A percentile compares a stretch with the other conserved stretches of the same genome.
Evolutionary conservation across 2,329 filamentous ascomycete genomes (phyloP).

Genomic region (Pseudogymnoascus sp.): DNA sequence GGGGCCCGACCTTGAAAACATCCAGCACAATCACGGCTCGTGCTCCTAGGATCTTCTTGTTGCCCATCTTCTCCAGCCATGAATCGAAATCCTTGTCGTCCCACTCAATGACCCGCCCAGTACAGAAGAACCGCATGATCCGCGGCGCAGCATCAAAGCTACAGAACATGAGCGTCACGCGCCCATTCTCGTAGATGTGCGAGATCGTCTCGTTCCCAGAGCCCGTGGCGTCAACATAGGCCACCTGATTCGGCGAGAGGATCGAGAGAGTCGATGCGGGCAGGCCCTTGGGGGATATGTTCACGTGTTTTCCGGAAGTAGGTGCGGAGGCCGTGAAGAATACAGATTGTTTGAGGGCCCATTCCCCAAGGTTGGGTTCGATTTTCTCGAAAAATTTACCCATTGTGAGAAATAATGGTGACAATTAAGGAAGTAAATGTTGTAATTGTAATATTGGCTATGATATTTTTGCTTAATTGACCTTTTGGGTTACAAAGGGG

Average conservation of each 20-base stretch:
- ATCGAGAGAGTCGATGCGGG: slow-evolving; percentile 53
- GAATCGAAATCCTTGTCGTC: slow-evolving; percentile 41
- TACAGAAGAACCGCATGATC: slow-evolving; percentile 58
- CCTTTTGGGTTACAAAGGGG: background rate
- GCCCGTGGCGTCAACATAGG: slow-evolving; percentile 67
- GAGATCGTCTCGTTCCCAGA: slow-evolving; percentile 69
- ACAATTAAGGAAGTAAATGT: background rate
- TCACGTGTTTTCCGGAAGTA: slow-evolving; percentile 59
- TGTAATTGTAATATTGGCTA: background rate
- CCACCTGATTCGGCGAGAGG: slow-evolving; percentile 45
- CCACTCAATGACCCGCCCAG: slow-evolving; percentile 50
- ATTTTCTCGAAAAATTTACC: slow-evolving; percentile 50
- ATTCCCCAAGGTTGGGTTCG: slow-evolving; percentile 46
- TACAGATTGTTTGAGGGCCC: slow-evolving; percentile 59
- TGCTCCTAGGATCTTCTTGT: slow-evolving; percentile 38
- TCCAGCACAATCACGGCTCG: slow-evolving; percentile 53
- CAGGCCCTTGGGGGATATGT: slow-evolving; percentile 70
- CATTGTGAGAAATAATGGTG: slow-evolving; percentile 34
- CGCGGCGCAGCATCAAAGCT: slow-evolving; percentile 51
- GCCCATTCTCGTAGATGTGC: slow-evolving; percentile 68
- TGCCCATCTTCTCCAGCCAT: slow-evolving; percentile 37
- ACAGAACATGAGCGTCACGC: slow-evolving; percentile 67
- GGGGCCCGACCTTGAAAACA: slow-evolving; percentile 44
- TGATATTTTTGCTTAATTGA: background rate
- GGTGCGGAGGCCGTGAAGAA: slow-evolving; percentile 72